Evolutionary conservation across 2,329 filamentous ascomycete genomes (phyloP).

Genomic region (Cordyceps javanica): DNA sequence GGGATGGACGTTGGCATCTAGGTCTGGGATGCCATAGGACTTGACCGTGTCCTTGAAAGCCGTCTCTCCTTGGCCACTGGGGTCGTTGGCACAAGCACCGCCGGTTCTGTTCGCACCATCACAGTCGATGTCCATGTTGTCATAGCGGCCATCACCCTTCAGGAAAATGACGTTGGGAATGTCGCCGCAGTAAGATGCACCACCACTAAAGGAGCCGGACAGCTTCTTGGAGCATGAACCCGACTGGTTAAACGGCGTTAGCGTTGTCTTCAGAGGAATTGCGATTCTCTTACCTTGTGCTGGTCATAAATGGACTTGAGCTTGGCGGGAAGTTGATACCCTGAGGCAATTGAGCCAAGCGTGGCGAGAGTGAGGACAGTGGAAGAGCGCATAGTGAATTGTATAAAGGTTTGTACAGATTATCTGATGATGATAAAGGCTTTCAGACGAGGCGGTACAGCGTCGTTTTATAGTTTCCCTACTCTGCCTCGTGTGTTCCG

Average conservation of each 20-base stretch:
- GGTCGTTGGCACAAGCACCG: slow-evolving; percentile 32
- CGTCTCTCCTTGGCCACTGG: slow-evolving; percentile 30
- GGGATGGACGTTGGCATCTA: slow-evolving; percentile 40
- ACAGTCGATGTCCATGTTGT: slow-evolving; percentile 47
- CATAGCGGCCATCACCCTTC: slow-evolving; percentile 28
- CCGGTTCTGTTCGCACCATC: slow-evolving; percentile 36
- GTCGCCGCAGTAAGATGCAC: slow-evolving; percentile 9
- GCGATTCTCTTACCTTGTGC: slow-evolving; percentile 13
- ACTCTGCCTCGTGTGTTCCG: too few species aligned
- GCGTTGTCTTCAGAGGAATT: neutral
- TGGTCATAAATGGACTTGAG: slow-evolving; percentile 15
- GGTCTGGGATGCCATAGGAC: slow-evolving; percentile 27
- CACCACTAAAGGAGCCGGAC: neutral
- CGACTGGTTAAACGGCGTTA: neutral
- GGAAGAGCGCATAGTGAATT: slow-evolving; percentile 12
- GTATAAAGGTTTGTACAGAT: neutral
- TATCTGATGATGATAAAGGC: fast-evolving
- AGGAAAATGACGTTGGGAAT: slow-evolving; percentile 34
- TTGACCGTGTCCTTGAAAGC: slow-evolving; percentile 32
- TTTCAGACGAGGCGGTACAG: neutral
- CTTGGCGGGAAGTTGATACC: slow-evolving; percentile 14
- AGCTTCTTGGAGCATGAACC: slow-evolving; percentile 8
- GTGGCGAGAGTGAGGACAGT: slow-evolving; percentile 11
- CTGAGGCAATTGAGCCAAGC: slow-evolving; percentile 10
- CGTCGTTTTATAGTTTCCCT: neutral